Percentiles rank a stretch among this genome's conserved stretches.
Evolutionary conservation across 805 yeast species (phyloP).

Genomic region (Lipomyces yamanashiensis): DNA sequence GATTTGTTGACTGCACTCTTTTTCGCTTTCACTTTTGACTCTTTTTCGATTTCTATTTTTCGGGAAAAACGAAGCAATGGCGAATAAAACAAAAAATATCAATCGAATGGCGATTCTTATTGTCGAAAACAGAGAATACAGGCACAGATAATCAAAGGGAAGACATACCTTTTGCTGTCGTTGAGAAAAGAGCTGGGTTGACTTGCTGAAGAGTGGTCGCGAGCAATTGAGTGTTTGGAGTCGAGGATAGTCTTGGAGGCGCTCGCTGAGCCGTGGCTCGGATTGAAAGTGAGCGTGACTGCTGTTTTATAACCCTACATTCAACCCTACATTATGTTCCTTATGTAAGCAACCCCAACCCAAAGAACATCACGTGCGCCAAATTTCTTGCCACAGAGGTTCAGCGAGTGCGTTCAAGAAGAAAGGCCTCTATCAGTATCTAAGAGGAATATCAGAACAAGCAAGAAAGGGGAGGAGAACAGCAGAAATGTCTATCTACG

Average conservation of each 20-base stretch:
- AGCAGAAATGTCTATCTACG: slow-evolving; percentile 60
- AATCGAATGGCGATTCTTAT: background rate
- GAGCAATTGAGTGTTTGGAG: background rate
- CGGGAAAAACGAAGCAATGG: background rate
- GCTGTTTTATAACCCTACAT: slow-evolving; percentile 5
- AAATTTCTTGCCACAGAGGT: background rate
- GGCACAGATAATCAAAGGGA: slow-evolving; percentile 1
- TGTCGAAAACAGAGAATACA: background rate
- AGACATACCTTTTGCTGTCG: slow-evolving; percentile 27
- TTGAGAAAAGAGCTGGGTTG: slow-evolving; percentile 23
- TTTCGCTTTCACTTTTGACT: background rate
- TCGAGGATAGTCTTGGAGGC: background rate
- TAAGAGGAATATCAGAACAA: background rate
- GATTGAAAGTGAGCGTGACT: slow-evolving; percentile 3
- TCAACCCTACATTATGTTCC: slow-evolving; percentile 5
- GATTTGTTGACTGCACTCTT: background rate
- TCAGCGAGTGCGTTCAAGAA: background rate
- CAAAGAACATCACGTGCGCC: background rate
- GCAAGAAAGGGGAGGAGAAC: background rate
- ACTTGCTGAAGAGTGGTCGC: slow-evolving; percentile 4
- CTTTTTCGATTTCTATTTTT: background rate
- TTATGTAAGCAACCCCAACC: background rate
- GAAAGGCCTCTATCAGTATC: background rate
- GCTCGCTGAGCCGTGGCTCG: background rate
- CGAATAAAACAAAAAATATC: background rate